A percentile compares a stretch with the other conserved stretches of the same genome.
Conservation (phyloP, 257 asterid species). For the Paulownia fortunei region DNA sequence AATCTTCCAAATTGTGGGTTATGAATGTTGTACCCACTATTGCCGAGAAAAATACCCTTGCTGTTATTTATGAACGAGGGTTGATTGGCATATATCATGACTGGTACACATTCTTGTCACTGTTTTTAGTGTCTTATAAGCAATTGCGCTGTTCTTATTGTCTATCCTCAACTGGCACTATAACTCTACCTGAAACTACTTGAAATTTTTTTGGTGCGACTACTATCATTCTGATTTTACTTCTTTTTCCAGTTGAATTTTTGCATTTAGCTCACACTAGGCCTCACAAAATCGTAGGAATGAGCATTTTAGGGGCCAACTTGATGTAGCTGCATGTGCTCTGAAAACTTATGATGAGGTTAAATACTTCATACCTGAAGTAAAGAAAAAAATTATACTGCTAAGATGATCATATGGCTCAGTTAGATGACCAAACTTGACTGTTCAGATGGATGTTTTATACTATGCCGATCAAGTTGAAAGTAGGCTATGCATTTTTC, state of each 20-base stretch:
- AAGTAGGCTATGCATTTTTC: conserved; percentile 15
- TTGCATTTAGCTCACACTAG: background rate
- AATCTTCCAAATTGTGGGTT: conserved; percentile 88
- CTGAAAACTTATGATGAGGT: background rate
- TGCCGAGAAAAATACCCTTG: conserved; percentile 82
- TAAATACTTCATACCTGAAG: background rate
- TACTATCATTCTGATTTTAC: background rate
- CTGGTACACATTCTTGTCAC: conserved; percentile 56
- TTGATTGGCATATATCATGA: conserved; percentile 91
- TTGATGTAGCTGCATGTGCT: background rate
- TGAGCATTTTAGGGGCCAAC: background rate
- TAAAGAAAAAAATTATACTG: background rate
- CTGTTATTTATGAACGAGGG: conserved; percentile 88
- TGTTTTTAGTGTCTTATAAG: background rate
- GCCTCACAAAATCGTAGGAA: background rate
- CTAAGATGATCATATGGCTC: background rate
- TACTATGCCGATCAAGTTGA: background rate
- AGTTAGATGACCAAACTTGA: conserved; percentile 6
- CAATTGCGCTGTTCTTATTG: background rate
- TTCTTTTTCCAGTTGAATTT: background rate
- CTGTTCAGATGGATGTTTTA: background rate
- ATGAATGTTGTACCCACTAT: conserved; percentile 94
- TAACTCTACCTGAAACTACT: conserved; percentile 10
- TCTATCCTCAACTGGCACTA: background rate
- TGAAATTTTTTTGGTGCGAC: background rate